These are phyloP conservation scores for Macroventuria anomochaeta DNA, from an alignment of 2,329 filamentous ascomycete genomes.

Conservation along the genomic window DNA sequence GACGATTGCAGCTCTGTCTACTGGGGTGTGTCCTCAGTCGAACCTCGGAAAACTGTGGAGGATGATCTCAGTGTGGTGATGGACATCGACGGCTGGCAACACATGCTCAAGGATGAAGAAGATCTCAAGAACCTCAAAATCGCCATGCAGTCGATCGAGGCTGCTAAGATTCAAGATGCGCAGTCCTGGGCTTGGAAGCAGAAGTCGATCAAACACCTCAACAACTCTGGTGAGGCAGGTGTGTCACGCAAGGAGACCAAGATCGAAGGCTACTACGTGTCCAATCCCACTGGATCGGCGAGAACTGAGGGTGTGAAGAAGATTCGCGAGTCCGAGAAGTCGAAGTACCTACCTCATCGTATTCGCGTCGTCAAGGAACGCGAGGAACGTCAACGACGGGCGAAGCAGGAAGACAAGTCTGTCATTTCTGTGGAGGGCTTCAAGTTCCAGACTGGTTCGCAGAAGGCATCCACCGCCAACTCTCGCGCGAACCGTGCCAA, in stretches of 20 bases:
- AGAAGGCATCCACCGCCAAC: constrained; percentile 82
- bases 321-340: constrained; percentile 96
- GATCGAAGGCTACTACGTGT: constrained; percentile 77
- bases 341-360: constrained; percentile 95
- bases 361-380: constrained; percentile 93
- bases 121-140: constrained; percentile 65
- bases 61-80: constrained; percentile 69
- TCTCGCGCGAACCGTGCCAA: constrained; percentile 94
- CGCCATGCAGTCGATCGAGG: constrained; percentile 55
- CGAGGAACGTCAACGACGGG: constrained; percentile 84
- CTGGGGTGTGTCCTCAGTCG: constrained; percentile 65
- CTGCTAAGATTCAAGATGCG: constrained; percentile 62
- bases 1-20: constrained; percentile 60
- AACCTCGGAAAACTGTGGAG: constrained; percentile 68
- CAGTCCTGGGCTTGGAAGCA: constrained; percentile 74
- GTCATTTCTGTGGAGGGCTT: constrained; percentile 45
- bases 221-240: constrained; percentile 63
- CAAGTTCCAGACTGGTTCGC: constrained; percentile 73
- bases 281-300: constrained; percentile 83
- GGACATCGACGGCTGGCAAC: constrained; percentile 75
- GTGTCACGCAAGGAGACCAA: constrained; percentile 59
- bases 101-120: constrained; percentile 72
- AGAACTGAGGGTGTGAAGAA: constrained; percentile 93
- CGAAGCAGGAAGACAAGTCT: constrained; percentile 64
- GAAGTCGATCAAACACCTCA: constrained; percentile 74